phyloP scores from a whole-genome alignment of 148 eudicot species.

The Euryodendron excelsum region DNA sequence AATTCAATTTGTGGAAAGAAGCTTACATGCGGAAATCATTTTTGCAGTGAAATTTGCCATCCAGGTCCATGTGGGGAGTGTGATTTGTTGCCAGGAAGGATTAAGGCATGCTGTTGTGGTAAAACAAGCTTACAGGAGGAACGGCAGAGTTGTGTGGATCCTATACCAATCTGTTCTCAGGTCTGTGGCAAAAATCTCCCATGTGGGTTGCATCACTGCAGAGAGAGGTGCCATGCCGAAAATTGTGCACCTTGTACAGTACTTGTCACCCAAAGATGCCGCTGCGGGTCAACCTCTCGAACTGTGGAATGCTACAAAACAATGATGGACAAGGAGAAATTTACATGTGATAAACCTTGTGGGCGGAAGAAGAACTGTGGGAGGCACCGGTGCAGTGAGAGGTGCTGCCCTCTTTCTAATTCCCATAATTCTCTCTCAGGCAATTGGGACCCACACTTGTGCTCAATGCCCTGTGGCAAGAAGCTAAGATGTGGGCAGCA shows the following conservation, averaged over 20 bases:
- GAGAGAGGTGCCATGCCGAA: constrained; percentile 71
- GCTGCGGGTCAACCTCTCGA: constrained; percentile 80
- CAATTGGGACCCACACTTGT: constrained; percentile 81
- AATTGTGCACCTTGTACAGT: constrained; percentile 68
- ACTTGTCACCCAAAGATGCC: constrained; percentile 73
- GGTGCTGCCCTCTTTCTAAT: constrained; percentile 80
- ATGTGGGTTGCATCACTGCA: constrained; percentile 67
- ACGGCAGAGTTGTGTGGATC: constrained; percentile 71
- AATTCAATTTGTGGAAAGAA: constrained; percentile 53
- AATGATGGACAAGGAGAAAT: constrained; percentile 36
- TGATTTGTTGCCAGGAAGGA: constrained; percentile 59
- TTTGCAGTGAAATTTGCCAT: constrained; percentile 66
- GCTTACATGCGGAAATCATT: constrained; percentile 70
- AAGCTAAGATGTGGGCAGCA: constrained; percentile 93
- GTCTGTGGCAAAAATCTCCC: constrained; percentile 72
- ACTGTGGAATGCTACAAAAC: constrained; percentile 77
- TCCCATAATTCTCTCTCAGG: constrained; percentile 34
- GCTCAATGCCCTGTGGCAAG: constrained; percentile 89
- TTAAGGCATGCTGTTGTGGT: constrained; percentile 82
- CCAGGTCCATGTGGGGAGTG: constrained; percentile 96
- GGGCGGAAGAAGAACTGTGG: constrained; percentile 93
- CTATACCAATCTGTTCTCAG: constrained; percentile 73
- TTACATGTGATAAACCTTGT: constrained; percentile 81
- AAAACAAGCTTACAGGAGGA: constrained; percentile 54
- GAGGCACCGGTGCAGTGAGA: constrained; percentile 95